phyloP scores from a whole-genome alignment of 352 stramenopile genomes.

The Pythium rhizo-oryzae region DNA sequence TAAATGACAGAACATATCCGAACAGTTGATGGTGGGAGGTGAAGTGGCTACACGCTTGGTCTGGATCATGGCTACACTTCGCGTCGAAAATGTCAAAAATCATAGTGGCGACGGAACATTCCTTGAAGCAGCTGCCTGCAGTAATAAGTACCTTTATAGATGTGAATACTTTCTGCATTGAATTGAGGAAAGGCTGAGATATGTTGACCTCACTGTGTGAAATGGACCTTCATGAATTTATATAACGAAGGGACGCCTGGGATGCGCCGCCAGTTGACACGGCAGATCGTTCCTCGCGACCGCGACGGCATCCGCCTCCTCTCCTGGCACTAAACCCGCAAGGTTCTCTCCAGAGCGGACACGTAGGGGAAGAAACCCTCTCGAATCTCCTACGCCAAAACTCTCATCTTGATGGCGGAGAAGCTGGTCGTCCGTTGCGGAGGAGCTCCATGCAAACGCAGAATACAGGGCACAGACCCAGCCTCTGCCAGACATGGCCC shows the following conservation, averaged over 20 bases:
- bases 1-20: neutral
- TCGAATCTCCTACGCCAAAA: neutral
- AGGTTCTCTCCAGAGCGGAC: neutral
- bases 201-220: neutral
- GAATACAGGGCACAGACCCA: no score
- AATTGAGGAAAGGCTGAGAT: neutral
- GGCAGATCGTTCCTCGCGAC: slow-evolving; percentile 8
- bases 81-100: slow-evolving; percentile 23
- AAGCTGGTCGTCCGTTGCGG: no score
- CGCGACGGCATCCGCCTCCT: neutral
- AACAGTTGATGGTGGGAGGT: neutral
- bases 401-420: no score
- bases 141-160: neutral
- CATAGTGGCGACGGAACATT: neutral
- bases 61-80: slow-evolving; percentile 18
- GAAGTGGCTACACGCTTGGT: slow-evolving; percentile 12
- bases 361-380: neutral
- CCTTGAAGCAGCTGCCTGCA: neutral
- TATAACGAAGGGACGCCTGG: neutral
- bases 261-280: slow-evolving; percentile 8
- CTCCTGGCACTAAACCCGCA: no score
- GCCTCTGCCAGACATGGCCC: no score
- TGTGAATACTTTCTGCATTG: neutral
- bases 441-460: no score
- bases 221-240: neutral